A percentile compares a stretch with the other conserved stretches of the same genome.
Conservation (phyloP, 805 yeast species). For the Spencermartinsiella europaea region DNA sequence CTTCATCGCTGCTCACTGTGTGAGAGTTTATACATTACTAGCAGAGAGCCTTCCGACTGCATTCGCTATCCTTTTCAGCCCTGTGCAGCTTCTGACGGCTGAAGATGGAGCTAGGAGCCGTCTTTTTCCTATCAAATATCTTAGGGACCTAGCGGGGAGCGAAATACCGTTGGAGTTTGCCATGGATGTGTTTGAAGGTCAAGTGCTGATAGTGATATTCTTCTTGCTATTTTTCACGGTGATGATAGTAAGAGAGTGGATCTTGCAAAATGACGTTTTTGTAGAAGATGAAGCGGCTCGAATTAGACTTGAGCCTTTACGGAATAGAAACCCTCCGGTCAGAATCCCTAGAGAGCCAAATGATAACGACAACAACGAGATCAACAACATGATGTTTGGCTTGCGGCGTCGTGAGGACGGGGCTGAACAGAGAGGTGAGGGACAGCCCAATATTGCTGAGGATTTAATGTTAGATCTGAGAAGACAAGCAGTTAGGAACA, state of each 20-base stretch:
- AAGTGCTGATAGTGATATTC: constrained; percentile 21
- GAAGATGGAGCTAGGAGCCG: not conserved
- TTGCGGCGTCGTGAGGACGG: not conserved
- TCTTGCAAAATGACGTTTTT: constrained; percentile 28
- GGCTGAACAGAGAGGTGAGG: not conserved
- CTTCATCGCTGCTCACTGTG: constrained; percentile 18
- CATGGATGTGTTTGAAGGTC: constrained; percentile 27
- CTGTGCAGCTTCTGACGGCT: not conserved
- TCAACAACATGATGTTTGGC: too few species aligned
- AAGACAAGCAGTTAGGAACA: not conserved
- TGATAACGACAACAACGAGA: too few species aligned
- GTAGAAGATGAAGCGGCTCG: constrained; percentile 14
- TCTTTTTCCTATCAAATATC: not conserved
- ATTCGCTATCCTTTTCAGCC: not conserved
- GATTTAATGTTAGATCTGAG: not conserved
- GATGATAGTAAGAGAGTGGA: constrained; percentile 37
- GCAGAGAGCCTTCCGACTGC: constrained; percentile 20
- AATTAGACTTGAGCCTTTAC: not conserved
- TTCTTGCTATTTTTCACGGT: constrained; percentile 33
- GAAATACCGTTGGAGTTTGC: constrained; percentile 1
- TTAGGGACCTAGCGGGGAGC: not conserved
- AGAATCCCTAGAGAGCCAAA: not conserved
- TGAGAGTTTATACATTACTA: constrained; percentile 18
- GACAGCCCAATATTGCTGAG: not conserved
- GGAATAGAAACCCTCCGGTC: not conserved